Percentiles rank a stretch among this genome's conserved stretches.
Evolutionary conservation across 371 early-diverging fungal species (phyloP).

Genomic region (Mortierella sp.): DNA sequence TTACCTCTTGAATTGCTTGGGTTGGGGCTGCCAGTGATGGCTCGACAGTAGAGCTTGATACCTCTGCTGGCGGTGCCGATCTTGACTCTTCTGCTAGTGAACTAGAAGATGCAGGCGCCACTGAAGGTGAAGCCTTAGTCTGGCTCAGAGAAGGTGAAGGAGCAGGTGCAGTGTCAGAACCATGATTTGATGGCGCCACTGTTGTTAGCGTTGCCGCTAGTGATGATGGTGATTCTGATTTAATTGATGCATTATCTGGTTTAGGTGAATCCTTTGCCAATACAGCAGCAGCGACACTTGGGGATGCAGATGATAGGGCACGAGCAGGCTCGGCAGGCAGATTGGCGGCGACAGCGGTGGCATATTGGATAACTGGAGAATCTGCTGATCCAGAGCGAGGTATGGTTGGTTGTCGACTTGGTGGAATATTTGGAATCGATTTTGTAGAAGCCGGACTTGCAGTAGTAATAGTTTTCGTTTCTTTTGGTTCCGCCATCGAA

Average conservation of each 20-base stretch:
- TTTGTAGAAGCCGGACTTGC: constrained; percentile 29
- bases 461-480: constrained; percentile 33
- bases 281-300: constrained; percentile 27
- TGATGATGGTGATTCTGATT: constrained; percentile 25
- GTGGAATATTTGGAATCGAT: constrained; percentile 28
- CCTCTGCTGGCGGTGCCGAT: background rate
- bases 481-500: constrained; percentile 41
- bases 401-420: constrained; percentile 45
- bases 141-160: background rate
- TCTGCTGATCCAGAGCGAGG: constrained; percentile 29
- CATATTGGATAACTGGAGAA: constrained; percentile 39
- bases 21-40: constrained; percentile 9
- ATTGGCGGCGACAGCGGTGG: constrained; percentile 50
- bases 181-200: constrained; percentile 10
- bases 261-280: constrained; percentile 29
- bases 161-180: background rate
- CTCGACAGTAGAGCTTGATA: background rate
- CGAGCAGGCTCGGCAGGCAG: constrained; percentile 32
- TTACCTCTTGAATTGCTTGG: constrained; percentile 3
- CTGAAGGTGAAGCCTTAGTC: background rate
- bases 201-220: constrained; percentile 36
- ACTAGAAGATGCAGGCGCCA: background rate
- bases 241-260: constrained; percentile 15
- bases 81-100: background rate
- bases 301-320: constrained; percentile 17